Percentiles rank a stretch among this genome's conserved stretches.
phyloP scores from a whole-genome alignment of 441 rosid genomes.

The Adansonia rubrostipa region DNA sequence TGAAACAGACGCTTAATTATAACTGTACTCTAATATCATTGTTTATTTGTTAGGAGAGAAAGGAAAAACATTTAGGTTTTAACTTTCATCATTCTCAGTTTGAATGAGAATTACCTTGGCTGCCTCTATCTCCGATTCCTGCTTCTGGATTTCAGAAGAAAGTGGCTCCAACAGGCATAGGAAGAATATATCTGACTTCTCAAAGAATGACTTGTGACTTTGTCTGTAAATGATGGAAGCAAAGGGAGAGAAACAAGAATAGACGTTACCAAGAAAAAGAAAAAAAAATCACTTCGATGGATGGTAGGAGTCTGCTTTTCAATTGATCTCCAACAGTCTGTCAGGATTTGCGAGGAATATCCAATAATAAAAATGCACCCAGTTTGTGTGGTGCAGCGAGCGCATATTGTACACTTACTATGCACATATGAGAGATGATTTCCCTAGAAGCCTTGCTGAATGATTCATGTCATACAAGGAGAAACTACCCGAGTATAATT shows the following conservation, averaged over 20 bases:
- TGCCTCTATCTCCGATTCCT: conserved; percentile 77
- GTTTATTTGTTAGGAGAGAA: not conserved
- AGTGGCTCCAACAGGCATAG: conserved; percentile 78
- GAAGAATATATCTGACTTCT: conserved; percentile 79
- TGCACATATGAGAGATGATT: not conserved
- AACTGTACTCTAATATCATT: not conserved
- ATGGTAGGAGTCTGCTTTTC: not conserved
- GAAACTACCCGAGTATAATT: not conserved
- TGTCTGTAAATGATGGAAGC: conserved; percentile 51
- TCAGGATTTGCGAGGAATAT: not conserved
- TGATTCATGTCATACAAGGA: not conserved
- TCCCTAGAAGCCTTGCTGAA: not conserved
- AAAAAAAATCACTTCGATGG: not conserved
- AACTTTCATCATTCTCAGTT: not conserved
- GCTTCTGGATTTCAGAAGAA: conserved; percentile 64
- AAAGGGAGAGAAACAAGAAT: not conserved
- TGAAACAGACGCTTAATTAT: not conserved
- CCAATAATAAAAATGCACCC: conserved; percentile 3
- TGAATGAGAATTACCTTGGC: conserved; percentile 56
- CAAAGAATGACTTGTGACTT: conserved; percentile 73
- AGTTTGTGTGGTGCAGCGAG: not conserved
- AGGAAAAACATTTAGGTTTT: not conserved
- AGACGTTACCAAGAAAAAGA: conserved; percentile 1
- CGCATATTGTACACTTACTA: not conserved
- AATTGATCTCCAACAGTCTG: conserved; percentile 2